phyloP scores from a whole-genome alignment of 768 basidiomycete species.

The Lentinula lateritia region DNA sequence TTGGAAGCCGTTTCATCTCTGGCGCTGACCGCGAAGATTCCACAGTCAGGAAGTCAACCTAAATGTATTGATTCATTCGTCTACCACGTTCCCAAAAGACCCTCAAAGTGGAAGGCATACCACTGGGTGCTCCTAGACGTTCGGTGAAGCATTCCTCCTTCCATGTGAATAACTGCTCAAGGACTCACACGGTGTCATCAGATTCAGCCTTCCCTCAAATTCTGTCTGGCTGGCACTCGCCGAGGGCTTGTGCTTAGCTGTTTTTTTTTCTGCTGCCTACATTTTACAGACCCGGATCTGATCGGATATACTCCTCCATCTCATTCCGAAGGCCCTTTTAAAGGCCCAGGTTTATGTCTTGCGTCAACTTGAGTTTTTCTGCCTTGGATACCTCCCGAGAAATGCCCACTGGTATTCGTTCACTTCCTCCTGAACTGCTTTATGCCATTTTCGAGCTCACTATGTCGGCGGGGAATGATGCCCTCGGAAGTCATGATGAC shows the following conservation, averaged over 20 bases:
- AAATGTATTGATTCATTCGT: too few relatives aligned
- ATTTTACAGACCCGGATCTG: neutral
- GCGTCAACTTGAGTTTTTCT: neutral
- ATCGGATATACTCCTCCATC: neutral
- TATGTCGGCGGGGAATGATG: neutral
- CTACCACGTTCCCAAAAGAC: too few relatives aligned
- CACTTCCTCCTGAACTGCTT: constrained; percentile 1
- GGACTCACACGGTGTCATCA: neutral
- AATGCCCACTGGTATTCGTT: neutral
- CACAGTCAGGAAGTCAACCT: too few relatives aligned
- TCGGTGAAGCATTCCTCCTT: neutral
- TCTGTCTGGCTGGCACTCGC: neutral
- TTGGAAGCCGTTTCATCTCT: too few relatives aligned
- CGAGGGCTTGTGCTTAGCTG: neutral
- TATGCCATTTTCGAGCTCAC: neutral
- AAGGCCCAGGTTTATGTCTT: neutral
- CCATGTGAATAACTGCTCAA: neutral
- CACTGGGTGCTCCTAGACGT: too few relatives aligned
- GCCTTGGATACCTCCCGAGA: neutral
- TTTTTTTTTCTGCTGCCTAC: too few relatives aligned
- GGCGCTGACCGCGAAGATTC: neutral
- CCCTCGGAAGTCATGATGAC: neutral
- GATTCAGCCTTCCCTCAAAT: neutral
- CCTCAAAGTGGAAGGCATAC: neutral
- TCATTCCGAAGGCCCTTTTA: neutral